These are phyloP conservation scores for Chaetomium sp. DNA, from an alignment of 2,329 filamentous ascomycete species.

Conservation along the genomic window DNA sequence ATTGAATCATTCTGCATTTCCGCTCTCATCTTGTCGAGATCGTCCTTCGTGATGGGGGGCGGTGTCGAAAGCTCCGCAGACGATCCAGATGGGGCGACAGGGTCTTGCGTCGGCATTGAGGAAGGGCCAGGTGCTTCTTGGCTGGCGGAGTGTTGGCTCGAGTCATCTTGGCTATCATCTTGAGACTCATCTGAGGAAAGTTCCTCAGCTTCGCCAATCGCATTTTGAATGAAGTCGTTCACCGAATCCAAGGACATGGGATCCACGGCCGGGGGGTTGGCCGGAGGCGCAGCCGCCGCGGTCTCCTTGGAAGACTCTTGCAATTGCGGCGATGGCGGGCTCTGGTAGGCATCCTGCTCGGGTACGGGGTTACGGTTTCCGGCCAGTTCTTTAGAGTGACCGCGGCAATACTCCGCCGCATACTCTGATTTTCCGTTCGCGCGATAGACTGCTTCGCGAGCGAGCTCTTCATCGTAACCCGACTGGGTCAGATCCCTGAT, in stretches of 20 bases:
- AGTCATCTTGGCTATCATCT: conserved; percentile 34
- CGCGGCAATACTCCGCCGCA: conserved; percentile 74
- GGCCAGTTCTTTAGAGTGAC: conserved; percentile 59
- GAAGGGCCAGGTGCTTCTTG: conserved; percentile 33
- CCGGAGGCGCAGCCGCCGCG: conserved; percentile 4
- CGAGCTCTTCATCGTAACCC: conserved; percentile 63
- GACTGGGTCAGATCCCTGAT: conserved; percentile 40
- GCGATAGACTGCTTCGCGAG: conserved; percentile 78
- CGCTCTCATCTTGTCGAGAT: conserved; percentile 74
- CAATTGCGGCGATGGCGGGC: conserved; percentile 38
- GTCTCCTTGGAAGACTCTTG: conserved; percentile 34
- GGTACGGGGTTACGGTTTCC: conserved; percentile 70
- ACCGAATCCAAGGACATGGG: conserved; percentile 41
- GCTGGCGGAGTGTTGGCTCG: conserved; percentile 25
- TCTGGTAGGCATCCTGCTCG: conserved; percentile 53
- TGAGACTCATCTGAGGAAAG: conserved; percentile 36
- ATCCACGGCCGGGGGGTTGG: conserved; percentile 31
- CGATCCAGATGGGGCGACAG: conserved; percentile 31
- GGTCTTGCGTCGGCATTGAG: conserved; percentile 36
- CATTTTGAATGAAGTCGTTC: conserved; percentile 36
- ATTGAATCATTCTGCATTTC: conserved; percentile 77
- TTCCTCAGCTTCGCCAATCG: conserved; percentile 35
- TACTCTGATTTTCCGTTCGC: conserved; percentile 66
- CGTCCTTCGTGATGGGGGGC: conserved; percentile 66
- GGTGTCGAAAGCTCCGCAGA: conserved; percentile 31